These are phyloP conservation scores for Alternaria metachromatica DNA, from an alignment of 2,329 filamentous ascomycete species.

Conservation along the genomic window DNA sequence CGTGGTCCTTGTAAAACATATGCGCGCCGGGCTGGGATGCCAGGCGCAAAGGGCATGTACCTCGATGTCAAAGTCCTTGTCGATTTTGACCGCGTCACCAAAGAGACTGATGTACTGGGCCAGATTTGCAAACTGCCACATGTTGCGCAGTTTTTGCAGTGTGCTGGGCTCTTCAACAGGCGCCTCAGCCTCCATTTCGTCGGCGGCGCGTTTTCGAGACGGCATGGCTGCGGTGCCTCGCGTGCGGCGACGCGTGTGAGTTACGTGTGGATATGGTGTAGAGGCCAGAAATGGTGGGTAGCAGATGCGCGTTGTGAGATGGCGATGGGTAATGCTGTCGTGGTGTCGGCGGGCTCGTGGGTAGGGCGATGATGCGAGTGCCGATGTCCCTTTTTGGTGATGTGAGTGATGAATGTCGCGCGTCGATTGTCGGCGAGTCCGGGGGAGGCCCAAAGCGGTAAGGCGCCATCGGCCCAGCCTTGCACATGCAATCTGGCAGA, in stretches of 20 bases:
- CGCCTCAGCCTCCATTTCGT: slow-evolving; percentile 62
- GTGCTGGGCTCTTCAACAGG: slow-evolving; percentile 50
- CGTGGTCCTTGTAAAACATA: neutral
- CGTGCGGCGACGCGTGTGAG: slow-evolving; percentile 43
- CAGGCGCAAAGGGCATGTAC: slow-evolving; percentile 59
- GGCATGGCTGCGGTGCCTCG: slow-evolving; percentile 43
- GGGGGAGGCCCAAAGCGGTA: slow-evolving; percentile 8
- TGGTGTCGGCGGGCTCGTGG: slow-evolving; percentile 4
- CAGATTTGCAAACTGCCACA: slow-evolving; percentile 95
- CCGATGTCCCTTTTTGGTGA: slow-evolving; percentile 5
- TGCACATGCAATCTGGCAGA: neutral
- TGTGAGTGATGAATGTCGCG: slow-evolving; percentile 6
- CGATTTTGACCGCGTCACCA: slow-evolving; percentile 86
- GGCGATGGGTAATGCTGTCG: neutral
- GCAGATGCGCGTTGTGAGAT: neutral
- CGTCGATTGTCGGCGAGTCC: slow-evolving; percentile 9
- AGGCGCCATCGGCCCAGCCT: neutral
- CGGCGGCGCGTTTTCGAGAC: slow-evolving; percentile 51
- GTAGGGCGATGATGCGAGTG: slow-evolving; percentile 12
- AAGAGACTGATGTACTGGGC: slow-evolving; percentile 95
- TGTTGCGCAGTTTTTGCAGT: slow-evolving; percentile 77
- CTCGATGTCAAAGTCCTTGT: slow-evolving; percentile 87
- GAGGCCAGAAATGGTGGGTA: neutral
- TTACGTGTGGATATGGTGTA: neutral
- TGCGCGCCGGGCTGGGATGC: slow-evolving; percentile 19